Evolutionary conservation across 2,329 filamentous ascomycete genomes (phyloP).

Genomic region (Fusarium vanettenii): DNA sequence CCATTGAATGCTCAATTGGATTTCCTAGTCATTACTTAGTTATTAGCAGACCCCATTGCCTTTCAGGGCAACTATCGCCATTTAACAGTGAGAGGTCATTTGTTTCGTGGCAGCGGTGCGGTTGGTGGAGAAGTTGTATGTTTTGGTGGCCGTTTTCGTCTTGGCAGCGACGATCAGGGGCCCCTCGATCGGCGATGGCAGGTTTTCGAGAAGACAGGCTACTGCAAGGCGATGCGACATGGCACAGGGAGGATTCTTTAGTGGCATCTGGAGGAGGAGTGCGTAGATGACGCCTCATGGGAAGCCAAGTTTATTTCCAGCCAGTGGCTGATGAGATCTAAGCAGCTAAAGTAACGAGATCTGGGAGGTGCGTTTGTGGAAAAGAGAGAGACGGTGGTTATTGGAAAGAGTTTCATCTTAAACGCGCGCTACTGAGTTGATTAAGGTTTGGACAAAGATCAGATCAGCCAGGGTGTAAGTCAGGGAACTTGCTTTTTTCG

Average conservation of each 20-base stretch:
- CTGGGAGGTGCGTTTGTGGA: neutral
- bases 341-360: conserved; percentile 12
- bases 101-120: conserved; percentile 1
- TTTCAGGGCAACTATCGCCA: neutral
- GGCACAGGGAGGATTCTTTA: conserved; percentile 7
- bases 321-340: conserved; percentile 1
- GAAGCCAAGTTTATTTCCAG: conserved; percentile 2
- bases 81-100: neutral
- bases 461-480: conserved; percentile 36
- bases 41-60: neutral
- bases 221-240: conserved; percentile 27
- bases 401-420: conserved; percentile 1
- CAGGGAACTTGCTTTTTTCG: conserved; percentile 21
- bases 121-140: conserved; percentile 16
- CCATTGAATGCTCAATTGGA: neutral
- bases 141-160: conserved; percentile 23
- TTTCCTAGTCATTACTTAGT: neutral
- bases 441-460: conserved; percentile 37
- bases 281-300: conserved; percentile 5
- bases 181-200: conserved; percentile 25
- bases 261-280: neutral
- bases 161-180: conserved; percentile 33
- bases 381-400: neutral
- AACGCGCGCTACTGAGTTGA: conserved; percentile 15
- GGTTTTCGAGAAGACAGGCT: conserved; percentile 21